Evolutionary conservation across 768 basidiomycete genomes (phyloP).

Genomic region (Trametes meyenii): DNA sequence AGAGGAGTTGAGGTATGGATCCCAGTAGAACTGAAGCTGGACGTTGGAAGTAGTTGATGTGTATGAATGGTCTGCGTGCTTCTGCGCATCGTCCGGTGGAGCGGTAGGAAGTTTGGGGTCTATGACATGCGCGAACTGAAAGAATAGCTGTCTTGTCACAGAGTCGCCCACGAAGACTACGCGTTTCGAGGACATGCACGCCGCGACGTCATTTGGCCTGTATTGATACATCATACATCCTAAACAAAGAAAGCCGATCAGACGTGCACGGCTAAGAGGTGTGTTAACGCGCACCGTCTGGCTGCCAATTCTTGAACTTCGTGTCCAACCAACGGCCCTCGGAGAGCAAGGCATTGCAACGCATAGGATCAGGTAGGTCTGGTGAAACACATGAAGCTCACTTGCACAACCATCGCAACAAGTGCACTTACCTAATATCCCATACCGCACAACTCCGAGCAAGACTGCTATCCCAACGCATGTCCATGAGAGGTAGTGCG

Average conservation of each 20-base stretch:
- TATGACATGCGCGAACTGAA: slow-evolving; percentile 63
- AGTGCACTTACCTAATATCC: slow-evolving; percentile 46
- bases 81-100: slow-evolving; percentile 58
- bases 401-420: not conserved
- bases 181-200: slow-evolving; percentile 59
- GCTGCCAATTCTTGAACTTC: slow-evolving; percentile 78
- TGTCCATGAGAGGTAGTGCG: slow-evolving; percentile 49
- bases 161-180: slow-evolving; percentile 87
- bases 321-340: slow-evolving; percentile 80
- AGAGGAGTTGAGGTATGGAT: slow-evolving; percentile 82
- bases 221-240: slow-evolving; percentile 83
- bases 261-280: slow-evolving; percentile 6
- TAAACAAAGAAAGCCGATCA: slow-evolving; percentile 33
- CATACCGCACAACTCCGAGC: slow-evolving; percentile 46
- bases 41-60: slow-evolving; percentile 44
- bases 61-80: slow-evolving; percentile 68
- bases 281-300: slow-evolving; percentile 59
- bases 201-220: slow-evolving; percentile 50
- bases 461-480: slow-evolving; percentile 44
- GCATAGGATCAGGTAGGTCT: slow-evolving; percentile 77
- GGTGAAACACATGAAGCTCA: not conserved
- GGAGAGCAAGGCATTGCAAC: slow-evolving; percentile 71
- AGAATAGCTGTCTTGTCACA: slow-evolving; percentile 78
- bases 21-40: slow-evolving; percentile 73
- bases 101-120: slow-evolving; percentile 58